Base-by-base conservation (phyloP, 2,329 filamentous ascomycete genomes). In the Arthrocladium fulminans region DNA sequence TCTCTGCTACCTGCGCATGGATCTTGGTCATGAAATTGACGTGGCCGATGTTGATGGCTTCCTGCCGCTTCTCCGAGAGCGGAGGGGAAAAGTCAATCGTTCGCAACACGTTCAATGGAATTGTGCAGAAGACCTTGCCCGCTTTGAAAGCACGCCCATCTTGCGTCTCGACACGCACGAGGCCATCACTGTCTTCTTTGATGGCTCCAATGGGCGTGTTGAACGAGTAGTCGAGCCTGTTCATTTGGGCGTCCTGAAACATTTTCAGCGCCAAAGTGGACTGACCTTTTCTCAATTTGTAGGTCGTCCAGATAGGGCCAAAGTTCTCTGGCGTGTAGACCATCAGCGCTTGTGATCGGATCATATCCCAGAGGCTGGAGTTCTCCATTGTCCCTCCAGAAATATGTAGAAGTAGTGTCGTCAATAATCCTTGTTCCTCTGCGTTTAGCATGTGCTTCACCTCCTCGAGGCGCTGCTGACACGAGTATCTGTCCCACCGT, bases 231-330 rank as follows among this genome's bases (percentile, higher is more conserved):
- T 61, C 44, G 7, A 65, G 51, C 0, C 57, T 59, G 25, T 47
- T 42, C 3, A 48, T 35, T 1, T 51, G 48, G 1, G 60, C 58
- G 37, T 64, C 60, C 1, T 60, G 35, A 42, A 65, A 64, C 25
- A 63, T 60, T 1, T 49, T 48, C 24, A 49, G 53, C 2, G 59
- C 60, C 3, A 64, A 52, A 0, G 48, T 51, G 1, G 62, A 63
- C 44, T 64, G 61, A 1, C 62, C 61, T 29, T 59, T 58, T 1
- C 57, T 55, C 3, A 65, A 49, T 50, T 64, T 64, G 47, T 60
- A 65, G 22, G 57, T 7, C 48, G 52, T 51, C 57, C 57, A 59
- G 13, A 59, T 48, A 10, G 57, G 53, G 2, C 51, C 52, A 25
- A 63, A 63, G 22, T 54, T 62, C 1, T 55, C 56, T 0, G 50